Percentiles rank a stretch among this genome's conserved stretches.
Evolutionary conservation across 345 rosid genomes (phyloP).

Genomic region (Gossypium ekmanianum): DNA sequence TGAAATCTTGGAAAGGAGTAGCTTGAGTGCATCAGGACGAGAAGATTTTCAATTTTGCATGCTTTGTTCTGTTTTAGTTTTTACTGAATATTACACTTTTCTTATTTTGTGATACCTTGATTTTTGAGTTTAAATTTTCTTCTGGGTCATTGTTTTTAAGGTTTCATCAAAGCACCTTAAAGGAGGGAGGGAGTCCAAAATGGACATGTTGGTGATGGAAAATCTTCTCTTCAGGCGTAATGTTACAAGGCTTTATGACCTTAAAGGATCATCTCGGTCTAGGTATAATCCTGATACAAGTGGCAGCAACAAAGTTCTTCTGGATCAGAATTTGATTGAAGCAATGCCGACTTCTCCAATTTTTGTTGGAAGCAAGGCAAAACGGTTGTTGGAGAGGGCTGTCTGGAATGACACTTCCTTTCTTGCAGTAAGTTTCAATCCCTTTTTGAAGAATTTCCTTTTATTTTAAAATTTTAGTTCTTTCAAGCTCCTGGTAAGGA

Average conservation of each 20-base stretch:
- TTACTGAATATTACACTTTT: neutral
- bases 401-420: conserved; percentile 95
- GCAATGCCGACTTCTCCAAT: conserved; percentile 96
- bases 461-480: neutral
- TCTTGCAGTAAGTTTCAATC: conserved; percentile 72
- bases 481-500: conserved; percentile 1
- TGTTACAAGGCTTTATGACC: conserved; percentile 76
- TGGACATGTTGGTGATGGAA: conserved; percentile 96
- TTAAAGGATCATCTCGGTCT: conserved; percentile 89
- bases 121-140: conserved; percentile 7
- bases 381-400: conserved; percentile 84
- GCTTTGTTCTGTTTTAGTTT: neutral
- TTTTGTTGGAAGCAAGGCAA: conserved; percentile 91
- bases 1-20: neutral
- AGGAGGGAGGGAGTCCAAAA: conserved; percentile 89
- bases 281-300: conserved; percentile 88
- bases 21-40: neutral
- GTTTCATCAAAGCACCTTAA: conserved; percentile 78
- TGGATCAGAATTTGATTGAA: conserved; percentile 94
- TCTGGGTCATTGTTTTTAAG: conserved; percentile 37
- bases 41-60: neutral
- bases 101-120: neutral
- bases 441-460: neutral
- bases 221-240: conserved; percentile 81
- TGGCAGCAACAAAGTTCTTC: conserved; percentile 81